Percentiles rank a stretch among this genome's conserved stretches.
These are phyloP conservation scores for Pythium rishiriense DNA, from an alignment of 352 stramenopile genomes.

Conservation along the genomic window DNA sequence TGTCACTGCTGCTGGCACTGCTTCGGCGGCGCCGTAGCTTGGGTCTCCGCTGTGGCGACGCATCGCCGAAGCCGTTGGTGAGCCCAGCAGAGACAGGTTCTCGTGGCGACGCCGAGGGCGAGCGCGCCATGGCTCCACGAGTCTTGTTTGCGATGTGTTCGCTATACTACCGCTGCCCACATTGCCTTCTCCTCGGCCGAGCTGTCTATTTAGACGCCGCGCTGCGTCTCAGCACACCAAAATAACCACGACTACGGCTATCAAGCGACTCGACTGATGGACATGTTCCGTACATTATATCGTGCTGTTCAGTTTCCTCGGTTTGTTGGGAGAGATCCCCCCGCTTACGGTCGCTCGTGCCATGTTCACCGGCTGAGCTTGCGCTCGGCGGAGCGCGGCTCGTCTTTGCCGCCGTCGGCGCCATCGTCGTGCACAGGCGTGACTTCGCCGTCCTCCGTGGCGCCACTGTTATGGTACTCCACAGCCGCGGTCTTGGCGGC, in stretches of 20 bases:
- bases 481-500: conserved; percentile 27
- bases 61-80: background rate
- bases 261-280: no score
- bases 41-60: background rate
- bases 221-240: no score
- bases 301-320: background rate
- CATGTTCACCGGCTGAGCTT: conserved; percentile 5
- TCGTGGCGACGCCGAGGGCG: conserved; percentile 2
- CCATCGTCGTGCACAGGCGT: conserved; percentile 20
- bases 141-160: background rate
- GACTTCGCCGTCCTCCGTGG: conserved; percentile 22
- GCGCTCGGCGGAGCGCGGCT: background rate
- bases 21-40: conserved; percentile 5
- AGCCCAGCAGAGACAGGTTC: background rate
- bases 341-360: background rate
- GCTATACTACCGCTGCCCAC: no score
- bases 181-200: no score
- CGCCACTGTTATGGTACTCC: conserved; percentile 18
- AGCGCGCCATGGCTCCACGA: conserved; percentile 2
- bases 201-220: background rate
- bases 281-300: no score
- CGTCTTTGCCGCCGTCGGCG: conserved; percentile 47
- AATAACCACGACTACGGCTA: no score
- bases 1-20: conserved; percentile 4
- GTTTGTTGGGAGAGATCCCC: background rate